These are phyloP conservation scores for Melastoma candidum DNA, from an alignment of 441 rosid species.

Conservation along the genomic window DNA sequence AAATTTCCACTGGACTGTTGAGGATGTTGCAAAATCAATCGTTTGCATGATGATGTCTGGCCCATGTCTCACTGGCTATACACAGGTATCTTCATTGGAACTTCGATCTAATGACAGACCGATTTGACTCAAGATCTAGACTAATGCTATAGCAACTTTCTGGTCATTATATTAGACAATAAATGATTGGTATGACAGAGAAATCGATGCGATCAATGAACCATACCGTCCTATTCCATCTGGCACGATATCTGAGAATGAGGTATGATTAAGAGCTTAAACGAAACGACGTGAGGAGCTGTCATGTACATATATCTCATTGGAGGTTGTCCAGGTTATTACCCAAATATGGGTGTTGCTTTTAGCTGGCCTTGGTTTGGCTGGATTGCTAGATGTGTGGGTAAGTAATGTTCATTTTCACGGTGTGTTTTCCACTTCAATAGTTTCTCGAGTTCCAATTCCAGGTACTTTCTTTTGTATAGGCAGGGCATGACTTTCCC, in stretches of 20 bases:
- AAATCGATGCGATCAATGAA: slow-evolving; percentile 93
- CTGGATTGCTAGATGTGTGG: slow-evolving; percentile 82
- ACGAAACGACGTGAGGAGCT: not conserved
- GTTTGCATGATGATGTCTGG: slow-evolving; percentile 96
- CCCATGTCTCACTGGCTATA: slow-evolving; percentile 92
- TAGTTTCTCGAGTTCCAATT: slow-evolving; percentile 5
- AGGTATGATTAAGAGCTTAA: slow-evolving; percentile 30
- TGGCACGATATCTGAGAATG: slow-evolving; percentile 84
- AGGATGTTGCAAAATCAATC: slow-evolving; percentile 86
- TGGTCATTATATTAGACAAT: slow-evolving; percentile 41
- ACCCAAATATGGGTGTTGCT: slow-evolving; percentile 86
- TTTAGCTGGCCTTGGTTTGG: slow-evolving; percentile 74
- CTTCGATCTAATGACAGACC: no score
- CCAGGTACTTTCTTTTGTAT: slow-evolving; percentile 23
- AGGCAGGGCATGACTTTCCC: slow-evolving; percentile 91
- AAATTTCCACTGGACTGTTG: slow-evolving; percentile 88
- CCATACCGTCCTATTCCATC: slow-evolving; percentile 98
- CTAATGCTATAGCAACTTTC: no score
- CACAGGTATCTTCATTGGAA: slow-evolving; percentile 44
- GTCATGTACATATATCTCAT: slow-evolving; percentile 6
- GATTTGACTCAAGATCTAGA: no score
- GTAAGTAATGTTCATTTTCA: slow-evolving; percentile 35
- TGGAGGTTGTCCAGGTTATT: slow-evolving; percentile 44
- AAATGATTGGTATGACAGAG: slow-evolving; percentile 94
- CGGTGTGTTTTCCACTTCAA: slow-evolving; percentile 5